Evolutionary conservation across 495 filamentous ascomycete genomes (phyloP), one percentile per base, ranked within the genome.

Genomic region (Bombardia bombarda): DNA sequence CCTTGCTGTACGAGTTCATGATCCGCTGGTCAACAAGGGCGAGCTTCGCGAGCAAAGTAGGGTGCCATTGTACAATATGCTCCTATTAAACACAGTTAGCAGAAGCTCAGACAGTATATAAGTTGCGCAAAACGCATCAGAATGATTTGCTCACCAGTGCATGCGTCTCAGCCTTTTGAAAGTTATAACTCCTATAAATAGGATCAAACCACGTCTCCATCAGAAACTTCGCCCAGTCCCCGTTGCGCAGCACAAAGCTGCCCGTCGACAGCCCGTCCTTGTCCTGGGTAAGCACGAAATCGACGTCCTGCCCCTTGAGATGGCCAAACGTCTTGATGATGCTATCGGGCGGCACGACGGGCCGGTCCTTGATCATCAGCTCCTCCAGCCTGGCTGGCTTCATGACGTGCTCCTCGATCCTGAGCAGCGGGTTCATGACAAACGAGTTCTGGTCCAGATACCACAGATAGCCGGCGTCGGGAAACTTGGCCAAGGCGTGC

Each of bases 191-290:
- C 40, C 90, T 77, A 65, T 89, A 97, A 30, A 97, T 58, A 21
- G 93, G 93, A 62, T 95, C 89, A 53, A 88, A 96, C 93, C 93
- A 99, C 0, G 88, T 82, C 60, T 97, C 93, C 32, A 97, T 66
- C 53, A 99, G 85, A 69, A 87, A 97, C 41, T 79, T 80, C 6
- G 87, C 85, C 84, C 92, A 99, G 31, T 93, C 84, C 2, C 92
- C 89, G 43, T 81, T 80, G 38, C 75, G 72, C 1, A 99, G 47
- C n/a, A 96, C 59, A 42, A 94, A 85, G 63, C 86, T 93, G 1
- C 75, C 77, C 13, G 78, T 71, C 40, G 73, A 76, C 32, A 99
- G 52, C n/a, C 89, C 88, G 13, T 86, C 83, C 16, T 71, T 74
- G 52, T 99, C 90, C 61, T 94, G 89, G 9, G 86, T 85, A 14